Percentiles rank a stretch among this genome's conserved stretches.
These are phyloP conservation scores for Trametes polyzona DNA, from an alignment of 1,284 basidiomycete genomes.

Conservation along the genomic window DNA sequence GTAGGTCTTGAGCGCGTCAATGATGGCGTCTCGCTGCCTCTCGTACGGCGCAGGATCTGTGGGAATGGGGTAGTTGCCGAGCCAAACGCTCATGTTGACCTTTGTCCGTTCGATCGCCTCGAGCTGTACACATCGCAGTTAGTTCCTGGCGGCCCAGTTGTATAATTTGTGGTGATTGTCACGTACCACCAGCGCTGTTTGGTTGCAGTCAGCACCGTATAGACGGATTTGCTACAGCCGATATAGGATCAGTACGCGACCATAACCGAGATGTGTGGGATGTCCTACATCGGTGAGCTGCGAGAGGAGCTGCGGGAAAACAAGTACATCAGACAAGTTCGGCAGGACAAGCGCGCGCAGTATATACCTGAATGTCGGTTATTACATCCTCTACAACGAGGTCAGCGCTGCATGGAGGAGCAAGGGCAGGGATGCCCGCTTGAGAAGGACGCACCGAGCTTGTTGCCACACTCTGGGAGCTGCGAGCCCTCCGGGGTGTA, in stretches of 20 bases:
- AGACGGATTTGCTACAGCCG: conserved; percentile 45
- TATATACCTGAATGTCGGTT: conserved; percentile 52
- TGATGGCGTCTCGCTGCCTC: conserved; percentile 72
- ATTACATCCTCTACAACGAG: conserved; percentile 44
- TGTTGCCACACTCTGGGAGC: conserved; percentile 53
- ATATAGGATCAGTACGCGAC: conserved; percentile 25
- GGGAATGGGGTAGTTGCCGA: conserved; percentile 78
- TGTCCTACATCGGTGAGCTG: conserved; percentile 48
- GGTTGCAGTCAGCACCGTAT: conserved; percentile 64
- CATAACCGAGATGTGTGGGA: conserved; percentile 15
- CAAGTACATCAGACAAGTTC: conserved; percentile 5
- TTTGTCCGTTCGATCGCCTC: conserved; percentile 89
- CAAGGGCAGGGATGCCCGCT: background rate
- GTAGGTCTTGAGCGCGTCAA: conserved; percentile 74
- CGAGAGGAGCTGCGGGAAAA: conserved; percentile 49
- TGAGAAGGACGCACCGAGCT: conserved; percentile 41
- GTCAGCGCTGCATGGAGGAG: background rate
- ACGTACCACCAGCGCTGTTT: conserved; percentile 54
- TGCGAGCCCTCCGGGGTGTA: conserved; percentile 69
- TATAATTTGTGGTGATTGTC: too few species aligned
- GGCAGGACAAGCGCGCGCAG: background rate
- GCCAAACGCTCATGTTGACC: conserved; percentile 83
- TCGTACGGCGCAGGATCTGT: conserved; percentile 72
- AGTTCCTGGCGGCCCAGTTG: conserved; percentile 9
- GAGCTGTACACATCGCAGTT: conserved; percentile 43